Evolutionary conservation across 495 filamentous ascomycete genomes (phyloP), one percentile per base, ranked within the genome.

Genomic region (Trichoderma orchidacearum): DNA sequence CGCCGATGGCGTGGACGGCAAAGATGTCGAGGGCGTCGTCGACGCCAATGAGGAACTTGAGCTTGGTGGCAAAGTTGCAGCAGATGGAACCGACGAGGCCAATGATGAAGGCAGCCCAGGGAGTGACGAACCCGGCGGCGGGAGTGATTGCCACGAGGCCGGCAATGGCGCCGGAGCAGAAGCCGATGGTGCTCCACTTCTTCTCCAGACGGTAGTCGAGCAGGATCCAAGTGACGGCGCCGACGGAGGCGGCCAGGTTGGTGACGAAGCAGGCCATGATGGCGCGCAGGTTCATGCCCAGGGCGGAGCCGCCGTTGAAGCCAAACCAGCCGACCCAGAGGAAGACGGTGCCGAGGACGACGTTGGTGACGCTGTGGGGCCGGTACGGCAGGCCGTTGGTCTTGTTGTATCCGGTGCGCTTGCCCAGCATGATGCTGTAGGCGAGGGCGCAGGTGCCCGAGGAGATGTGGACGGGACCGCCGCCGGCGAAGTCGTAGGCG

Each of bases 251-350:
- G 34, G 89, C 88, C 60, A 95, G 63, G 73, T 94, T 94, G 35
- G 85, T 85, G 75, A 95, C 95, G 85, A 90, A 93, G 78, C 87
- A 94, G 30, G 91, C 89, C 80, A 95, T 90, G 35, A 86, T 80
- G 17, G 91, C 89, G 56, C 92, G 85, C 41, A 96, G 72, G 70
- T 93, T 95, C 48, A 90, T 85, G 67, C 90, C 91, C 64, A 94
- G 90, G 3, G 90, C 69, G 12, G 87, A 92, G 32, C 89, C 92
- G 62, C 92, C 92, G 74, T 96, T 96, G 80, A 97, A 96, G 50
- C 88, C 92, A 62, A 96, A 77, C 92, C 92, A 96, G 61, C 92
- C 92, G 63, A 96, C 95, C 91, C 92, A 97, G 53, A 97, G 85
- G 68, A 97, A 82, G 55, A 90, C 80, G 5, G 92, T 96, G 52